Conservation (phyloP, 208 protist species). For the Novymonas esmeraldas region DNA sequence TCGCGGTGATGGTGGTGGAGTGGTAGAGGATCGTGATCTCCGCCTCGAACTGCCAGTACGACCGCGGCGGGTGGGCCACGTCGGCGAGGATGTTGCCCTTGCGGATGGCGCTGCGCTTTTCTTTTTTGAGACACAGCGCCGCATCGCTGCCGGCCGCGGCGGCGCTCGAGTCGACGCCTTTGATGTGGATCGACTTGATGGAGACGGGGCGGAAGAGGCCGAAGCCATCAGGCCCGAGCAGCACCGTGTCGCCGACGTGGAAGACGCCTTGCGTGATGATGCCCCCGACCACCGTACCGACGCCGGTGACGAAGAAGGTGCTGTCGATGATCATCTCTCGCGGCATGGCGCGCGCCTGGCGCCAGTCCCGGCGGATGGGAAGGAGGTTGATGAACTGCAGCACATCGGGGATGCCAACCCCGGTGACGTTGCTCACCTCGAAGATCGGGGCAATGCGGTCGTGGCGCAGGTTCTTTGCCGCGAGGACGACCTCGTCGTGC, state of each 20-base stretch:
- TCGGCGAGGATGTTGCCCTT: conserved; percentile 95
- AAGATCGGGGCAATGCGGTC: conserved; percentile 93
- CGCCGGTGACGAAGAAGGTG: conserved; percentile 93
- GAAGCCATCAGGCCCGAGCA: conserved; percentile 93
- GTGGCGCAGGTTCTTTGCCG: conserved; percentile 91
- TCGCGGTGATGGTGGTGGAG: conserved; percentile 96
- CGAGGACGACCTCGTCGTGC: conserved; percentile 92
- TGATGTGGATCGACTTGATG: conserved; percentile 96
- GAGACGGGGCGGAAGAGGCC: conserved; percentile 89
- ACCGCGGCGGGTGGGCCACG: conserved; percentile 48
- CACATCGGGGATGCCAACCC: conserved; percentile 85
- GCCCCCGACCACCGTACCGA: conserved; percentile 97
- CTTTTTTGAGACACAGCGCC: conserved; percentile 95
- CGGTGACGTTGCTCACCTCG: conserved; percentile 95
- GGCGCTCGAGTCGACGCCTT: conserved; percentile 79
- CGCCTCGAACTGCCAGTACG: conserved; percentile 96
- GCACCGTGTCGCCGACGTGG: conserved; percentile 89
- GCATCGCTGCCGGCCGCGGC: conserved; percentile 93
- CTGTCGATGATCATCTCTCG: conserved; percentile 92
- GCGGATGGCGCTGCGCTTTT: conserved; percentile 92
- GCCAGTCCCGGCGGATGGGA: conserved; percentile 92
- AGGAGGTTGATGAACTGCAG: conserved; percentile 93
- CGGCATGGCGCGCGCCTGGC: conserved; percentile 55
- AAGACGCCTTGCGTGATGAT: conserved; percentile 93
- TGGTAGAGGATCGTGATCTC: conserved; percentile 98